Evolutionary conservation across 1,284 basidiomycete genomes (phyloP).

Genomic region (Neonothopanus nambi): DNA sequence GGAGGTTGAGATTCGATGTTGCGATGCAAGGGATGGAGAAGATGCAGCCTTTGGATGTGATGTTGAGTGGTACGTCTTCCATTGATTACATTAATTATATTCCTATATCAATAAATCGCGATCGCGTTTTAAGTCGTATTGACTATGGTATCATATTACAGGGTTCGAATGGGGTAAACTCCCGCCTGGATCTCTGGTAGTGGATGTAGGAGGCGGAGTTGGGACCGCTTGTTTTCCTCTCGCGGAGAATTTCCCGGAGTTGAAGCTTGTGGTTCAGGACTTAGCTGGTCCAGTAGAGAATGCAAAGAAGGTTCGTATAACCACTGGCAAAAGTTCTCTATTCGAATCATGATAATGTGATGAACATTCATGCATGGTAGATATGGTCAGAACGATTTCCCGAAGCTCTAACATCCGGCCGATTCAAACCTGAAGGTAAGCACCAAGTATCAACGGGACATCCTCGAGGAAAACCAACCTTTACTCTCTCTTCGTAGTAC

Average conservation of each 20-base stretch:
- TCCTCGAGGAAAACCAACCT: neutral
- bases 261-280: conserved; percentile 29
- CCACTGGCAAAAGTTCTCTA: too few species aligned
- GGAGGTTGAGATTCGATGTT: conserved; percentile 11
- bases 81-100: too few species aligned
- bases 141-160: too few species aligned
- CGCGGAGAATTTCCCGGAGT: conserved; percentile 16
- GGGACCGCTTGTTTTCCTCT: conserved; percentile 21
- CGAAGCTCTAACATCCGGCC: conserved; percentile 11
- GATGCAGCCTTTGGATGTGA: conserved; percentile 4
- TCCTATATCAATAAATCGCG: too few species aligned
- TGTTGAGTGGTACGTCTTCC: conserved; percentile 15
- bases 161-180: conserved; percentile 22
- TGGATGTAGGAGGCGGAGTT: conserved; percentile 29
- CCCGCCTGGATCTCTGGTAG: conserved; percentile 18
- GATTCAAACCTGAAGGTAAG: conserved; percentile 13
- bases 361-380: conserved; percentile 3
- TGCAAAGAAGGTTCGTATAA: conserved; percentile 10
- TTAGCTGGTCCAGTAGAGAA: conserved; percentile 18
- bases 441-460: neutral
- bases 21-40: conserved; percentile 16
- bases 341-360: neutral
- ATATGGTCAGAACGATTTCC: conserved; percentile 12
- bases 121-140: too few species aligned
- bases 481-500: neutral